These are phyloP conservation scores for Neoscytalidium dimidiatum DNA, from an alignment of 2,329 filamentous ascomycete genomes.

Conservation along the genomic window DNA sequence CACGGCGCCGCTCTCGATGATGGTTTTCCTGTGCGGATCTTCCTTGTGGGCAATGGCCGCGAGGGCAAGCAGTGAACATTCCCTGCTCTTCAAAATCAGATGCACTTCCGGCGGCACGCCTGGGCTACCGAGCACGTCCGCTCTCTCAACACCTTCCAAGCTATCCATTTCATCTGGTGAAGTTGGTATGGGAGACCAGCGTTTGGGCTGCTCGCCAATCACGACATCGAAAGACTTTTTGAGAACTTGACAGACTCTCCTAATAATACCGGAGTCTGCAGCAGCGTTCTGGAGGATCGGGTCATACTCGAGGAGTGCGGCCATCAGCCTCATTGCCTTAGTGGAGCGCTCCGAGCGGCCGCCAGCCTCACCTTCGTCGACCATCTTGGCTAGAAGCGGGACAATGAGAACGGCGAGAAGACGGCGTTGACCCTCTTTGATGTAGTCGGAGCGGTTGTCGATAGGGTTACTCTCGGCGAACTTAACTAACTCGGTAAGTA, in stretches of 20 bases:
- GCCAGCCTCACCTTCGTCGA: slow-evolving; percentile 34
- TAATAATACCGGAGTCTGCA: slow-evolving; percentile 67
- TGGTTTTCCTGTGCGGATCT: slow-evolving; percentile 78
- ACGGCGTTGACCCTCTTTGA: slow-evolving; percentile 37
- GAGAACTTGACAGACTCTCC: slow-evolving; percentile 62
- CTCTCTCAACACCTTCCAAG: slow-evolving; percentile 1
- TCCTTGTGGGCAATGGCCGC: slow-evolving; percentile 80
- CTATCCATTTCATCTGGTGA: slow-evolving; percentile 21
- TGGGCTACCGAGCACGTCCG: slow-evolving; percentile 19
- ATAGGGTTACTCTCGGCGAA: slow-evolving; percentile 34
- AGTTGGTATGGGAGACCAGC: slow-evolving; percentile 54
- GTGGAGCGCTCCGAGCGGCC: slow-evolving; percentile 26
- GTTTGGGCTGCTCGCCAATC: slow-evolving; percentile 42
- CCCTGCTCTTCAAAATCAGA: slow-evolving; percentile 75
- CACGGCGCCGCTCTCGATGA: slow-evolving; percentile 81
- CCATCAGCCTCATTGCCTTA: slow-evolving; percentile 72
- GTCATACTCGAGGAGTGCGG: slow-evolving; percentile 76
- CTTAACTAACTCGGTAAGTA: slow-evolving; percentile 34
- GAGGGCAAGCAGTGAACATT: slow-evolving; percentile 74
- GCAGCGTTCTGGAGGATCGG: slow-evolving; percentile 79
- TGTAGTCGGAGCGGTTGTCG: slow-evolving; percentile 39
- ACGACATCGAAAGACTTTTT: slow-evolving; percentile 67
- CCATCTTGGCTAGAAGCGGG: slow-evolving; percentile 51
- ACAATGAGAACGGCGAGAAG: slow-evolving; percentile 49
- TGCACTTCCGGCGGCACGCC: slow-evolving; percentile 41